Conservation (phyloP, 192 early-diverging fungal genomes). For the Entophlyctis luteolus region DNA sequence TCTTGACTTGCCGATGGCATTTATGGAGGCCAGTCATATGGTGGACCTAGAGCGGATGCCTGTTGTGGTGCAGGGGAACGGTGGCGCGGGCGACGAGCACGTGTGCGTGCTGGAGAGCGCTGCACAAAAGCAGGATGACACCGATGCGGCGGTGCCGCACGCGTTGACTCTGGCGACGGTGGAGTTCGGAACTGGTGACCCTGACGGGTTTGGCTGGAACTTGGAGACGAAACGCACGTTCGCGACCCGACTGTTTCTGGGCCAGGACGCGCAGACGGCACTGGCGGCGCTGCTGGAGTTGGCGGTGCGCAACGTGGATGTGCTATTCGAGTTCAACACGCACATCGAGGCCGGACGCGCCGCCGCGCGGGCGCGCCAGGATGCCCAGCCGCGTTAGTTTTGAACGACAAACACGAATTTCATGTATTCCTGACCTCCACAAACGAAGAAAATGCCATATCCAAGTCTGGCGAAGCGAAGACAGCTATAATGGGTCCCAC, state of each 20-base stretch:
- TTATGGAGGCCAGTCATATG: slow-evolving; percentile 1
- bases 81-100: neutral
- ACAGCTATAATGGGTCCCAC: too few relatives aligned
- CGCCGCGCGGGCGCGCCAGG: neutral
- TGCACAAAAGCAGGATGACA: neutral
- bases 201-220: slow-evolving; percentile 30
- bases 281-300: slow-evolving; percentile 12
- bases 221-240: slow-evolving; percentile 11
- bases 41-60: slow-evolving; percentile 7
- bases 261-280: slow-evolving; percentile 4
- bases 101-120: too few relatives aligned
- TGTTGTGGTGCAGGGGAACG: neutral
- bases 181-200: slow-evolving; percentile 19
- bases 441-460: too few relatives aligned
- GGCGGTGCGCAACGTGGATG: slow-evolving; percentile 15
- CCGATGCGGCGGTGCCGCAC: neutral
- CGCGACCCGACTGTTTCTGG: slow-evolving; percentile 8
- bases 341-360: neutral
- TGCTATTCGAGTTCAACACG: slow-evolving; percentile 21
- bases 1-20: slow-evolving; percentile 3
- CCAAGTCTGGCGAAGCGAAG: too few relatives aligned
- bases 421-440: too few relatives aligned
- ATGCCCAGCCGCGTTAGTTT: too few relatives aligned
- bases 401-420: too few relatives aligned
- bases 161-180: neutral